phyloP scores from a whole-genome alignment of 2,329 filamentous ascomycete genomes.

The Ophiostoma australiae region DNA sequence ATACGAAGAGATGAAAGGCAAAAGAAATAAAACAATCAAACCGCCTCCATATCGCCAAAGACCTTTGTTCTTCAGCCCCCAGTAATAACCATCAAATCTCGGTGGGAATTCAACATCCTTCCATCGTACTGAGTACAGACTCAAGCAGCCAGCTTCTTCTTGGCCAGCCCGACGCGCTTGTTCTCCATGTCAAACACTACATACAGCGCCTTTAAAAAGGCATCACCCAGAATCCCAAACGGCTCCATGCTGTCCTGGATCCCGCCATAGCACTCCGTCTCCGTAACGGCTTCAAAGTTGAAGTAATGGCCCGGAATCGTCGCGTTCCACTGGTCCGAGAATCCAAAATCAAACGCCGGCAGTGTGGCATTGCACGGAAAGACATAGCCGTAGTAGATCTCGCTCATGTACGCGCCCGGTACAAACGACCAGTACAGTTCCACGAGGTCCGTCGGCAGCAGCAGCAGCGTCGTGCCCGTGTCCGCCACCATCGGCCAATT shows the following conservation, averaged over 20 bases:
- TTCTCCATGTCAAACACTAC: constrained; percentile 61
- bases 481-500: constrained; percentile 56
- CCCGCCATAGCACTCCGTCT: constrained; percentile 66
- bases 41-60: not conserved
- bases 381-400: constrained; percentile 44
- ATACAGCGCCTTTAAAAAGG: constrained; percentile 73
- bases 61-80: not conserved
- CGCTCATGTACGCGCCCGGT: constrained; percentile 46
- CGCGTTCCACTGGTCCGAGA: constrained; percentile 42
- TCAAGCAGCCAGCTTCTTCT: constrained; percentile 37
- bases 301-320: constrained; percentile 49
- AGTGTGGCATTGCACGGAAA: constrained; percentile 49
- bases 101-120: not conserved
- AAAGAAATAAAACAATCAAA: not conserved
- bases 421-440: constrained; percentile 56
- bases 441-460: constrained; percentile 53
- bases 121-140: not conserved
- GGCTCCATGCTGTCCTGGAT: constrained; percentile 55
- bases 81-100: not conserved
- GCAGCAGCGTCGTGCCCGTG: constrained; percentile 64
- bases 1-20: not conserved
- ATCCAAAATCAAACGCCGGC: constrained; percentile 49
- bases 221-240: constrained; percentile 68
- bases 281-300: constrained; percentile 44
- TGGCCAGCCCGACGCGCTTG: constrained; percentile 44